Percentiles rank a stretch among this genome's conserved stretches.
Conservation (phyloP, 257 asterid genomes). For the Echium plantagineum region DNA sequence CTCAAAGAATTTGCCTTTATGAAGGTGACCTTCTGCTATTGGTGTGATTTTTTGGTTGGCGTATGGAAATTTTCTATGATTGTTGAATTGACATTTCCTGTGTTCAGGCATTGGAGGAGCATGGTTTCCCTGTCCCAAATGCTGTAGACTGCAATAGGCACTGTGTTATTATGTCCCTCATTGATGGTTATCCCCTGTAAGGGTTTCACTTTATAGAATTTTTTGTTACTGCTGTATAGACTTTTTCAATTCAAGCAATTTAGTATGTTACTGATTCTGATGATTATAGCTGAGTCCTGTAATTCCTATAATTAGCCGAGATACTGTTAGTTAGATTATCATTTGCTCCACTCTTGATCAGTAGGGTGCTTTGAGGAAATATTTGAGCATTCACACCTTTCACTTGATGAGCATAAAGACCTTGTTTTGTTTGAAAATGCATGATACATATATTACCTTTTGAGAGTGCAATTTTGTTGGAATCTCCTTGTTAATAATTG, state of each 20-base stretch:
- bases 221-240: neutral
- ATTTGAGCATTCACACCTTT: neutral
- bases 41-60: neutral
- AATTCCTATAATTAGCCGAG: no score
- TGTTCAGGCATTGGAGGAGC: conserved; percentile 80
- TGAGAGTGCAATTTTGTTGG: neutral
- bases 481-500: neutral
- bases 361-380: neutral
- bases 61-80: neutral
- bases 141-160: conserved; percentile 97
- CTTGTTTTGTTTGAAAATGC: no score
- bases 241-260: neutral
- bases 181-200: conserved; percentile 93
- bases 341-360: neutral
- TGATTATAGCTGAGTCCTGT: no score
- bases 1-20: conserved; percentile 94
- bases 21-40: conserved; percentile 45
- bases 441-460: no score
- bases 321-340: no score
- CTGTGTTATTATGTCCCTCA: conserved; percentile 87
- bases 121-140: conserved; percentile 87
- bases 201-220: conserved; percentile 17
- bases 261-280: no score
- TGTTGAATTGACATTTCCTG: conserved; percentile 5
- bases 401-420: no score